Evolutionary conservation across 495 filamentous ascomycete genomes (phyloP), one percentile per base, ranked within the genome.

Genomic region (Talaromyces nanjingensis): DNA sequence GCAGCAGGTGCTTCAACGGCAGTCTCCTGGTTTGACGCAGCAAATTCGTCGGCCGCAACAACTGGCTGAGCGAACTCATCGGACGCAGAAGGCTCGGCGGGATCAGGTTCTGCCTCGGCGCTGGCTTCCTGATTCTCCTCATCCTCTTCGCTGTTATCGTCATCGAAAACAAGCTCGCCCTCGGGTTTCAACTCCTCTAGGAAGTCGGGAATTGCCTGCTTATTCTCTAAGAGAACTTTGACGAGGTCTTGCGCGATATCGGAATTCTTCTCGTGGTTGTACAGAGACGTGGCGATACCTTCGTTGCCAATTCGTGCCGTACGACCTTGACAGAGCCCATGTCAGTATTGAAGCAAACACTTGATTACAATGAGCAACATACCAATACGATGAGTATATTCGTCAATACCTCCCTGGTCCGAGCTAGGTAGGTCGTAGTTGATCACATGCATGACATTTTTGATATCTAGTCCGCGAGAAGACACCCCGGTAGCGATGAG

Each of bases 301-400:
- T 83, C 81, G 58, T 97, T 90, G 6, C 94, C 94, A 71, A 97
- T 97, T 59, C 94, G 91, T 55, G 90, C 94, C 66, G 94, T 98
- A 63, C 94, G 92, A 57, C 94, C 89, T 92, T 61, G 49, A 57
- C n/a, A n/a, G 12, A 54, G 65, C 72, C 63, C 22, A 29, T 4
- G 11, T 56, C 12, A 29, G 53, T 9, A 29, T 29, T 24, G 9
- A 29, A 27, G 20, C 6, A 56, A 16, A 29, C 11, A 56, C 6
- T 22, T 33, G 29, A 47, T 29, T 11, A 31, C 20, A 18, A 5
- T 24, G 45, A 27, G 24, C 9, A 7, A 75, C 82, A 73, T 81
- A 91, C 89, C 93, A 73, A 98, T 98, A 42, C 94, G 90, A 69
- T 98, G 94, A 62, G 89, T 83, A 69, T 98, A 98, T 69, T 98